Base-by-base conservation (phyloP, 352 stramenopile species). In the Phytopythium boreale region DNA sequence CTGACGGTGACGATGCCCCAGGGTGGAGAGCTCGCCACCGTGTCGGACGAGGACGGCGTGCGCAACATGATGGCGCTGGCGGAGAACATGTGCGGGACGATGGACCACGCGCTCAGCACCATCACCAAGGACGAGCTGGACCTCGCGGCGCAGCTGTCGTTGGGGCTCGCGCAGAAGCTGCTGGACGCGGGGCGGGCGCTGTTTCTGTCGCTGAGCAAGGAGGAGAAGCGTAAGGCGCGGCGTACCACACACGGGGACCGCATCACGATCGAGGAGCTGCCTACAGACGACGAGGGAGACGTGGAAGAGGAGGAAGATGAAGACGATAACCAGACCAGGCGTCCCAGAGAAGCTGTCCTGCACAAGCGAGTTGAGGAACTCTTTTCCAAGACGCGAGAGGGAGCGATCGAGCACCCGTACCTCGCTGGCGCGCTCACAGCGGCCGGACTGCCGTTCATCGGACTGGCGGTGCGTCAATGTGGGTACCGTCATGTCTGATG, bases 251-350 rank as follows among this genome's bases (percentile, higher is more conserved):
- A 79, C 4, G 61, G 72, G 1, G 71, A 86, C 29, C 83, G 73
- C 1, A 93, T 92, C 60, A 87, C 81, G 8, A 89, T 93, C 52
- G 85, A 93, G 64, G 82, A 93, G 49, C 59, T 92, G 1, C 22
- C 66, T 4, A 66, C 72, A 19, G 77, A 88, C 1, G 73, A 79
- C 17, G 64, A 71, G 11, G 65, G 60, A 14, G 56, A 61, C 26
- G 59, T 47, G 29, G 44, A 63, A n/a, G 58, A 58, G 1, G 34
- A 50, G 6, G 62, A 59, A 36, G 29, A 60, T 20, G 57, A 55
- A 1, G 29, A 56, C 7, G 67, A 41, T 4, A 46, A 39, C 31
- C 36, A 72, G 37, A 1, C 71, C 31, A 64, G 80, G 14, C 63
- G 74, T 6, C 58, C 70, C 14, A 79, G 80, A 47, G 67, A 85